Evolutionary conservation across 352 stramenopile genomes (phyloP).

Genomic region (Blastocystis sp.): DNA sequence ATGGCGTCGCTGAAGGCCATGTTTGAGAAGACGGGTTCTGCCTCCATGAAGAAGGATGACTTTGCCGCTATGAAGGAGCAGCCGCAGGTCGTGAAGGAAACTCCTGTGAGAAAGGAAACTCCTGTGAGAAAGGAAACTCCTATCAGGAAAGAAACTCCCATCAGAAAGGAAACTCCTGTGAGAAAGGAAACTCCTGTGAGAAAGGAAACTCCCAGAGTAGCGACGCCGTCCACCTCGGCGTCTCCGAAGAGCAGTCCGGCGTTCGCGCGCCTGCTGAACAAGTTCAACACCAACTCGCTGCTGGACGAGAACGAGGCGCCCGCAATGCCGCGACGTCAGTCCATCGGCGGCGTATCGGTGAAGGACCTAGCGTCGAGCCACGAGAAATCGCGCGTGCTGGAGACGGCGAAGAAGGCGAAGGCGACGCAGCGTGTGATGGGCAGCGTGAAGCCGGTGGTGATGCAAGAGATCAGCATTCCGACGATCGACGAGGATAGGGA

Average conservation of each 20-base stretch:
- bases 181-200: background rate
- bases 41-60: background rate
- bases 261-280: slow-evolving; percentile 14
- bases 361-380: slow-evolving; percentile 36
- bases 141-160: background rate
- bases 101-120: background rate
- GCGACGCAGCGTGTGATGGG: background rate
- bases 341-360: slow-evolving; percentile 26
- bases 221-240: background rate
- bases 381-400: slow-evolving; percentile 1
- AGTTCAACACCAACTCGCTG: background rate
- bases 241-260: background rate
- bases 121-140: background rate
- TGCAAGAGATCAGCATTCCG: slow-evolving; percentile 35
- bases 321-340: slow-evolving; percentile 47
- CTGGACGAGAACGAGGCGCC: background rate
- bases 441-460: slow-evolving; percentile 39
- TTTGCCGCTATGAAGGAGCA: background rate
- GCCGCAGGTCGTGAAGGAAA: background rate
- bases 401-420: background rate
- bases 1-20: slow-evolving; percentile 41
- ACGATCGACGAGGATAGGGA: slow-evolving; percentile 55
- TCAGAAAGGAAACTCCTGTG: background rate
- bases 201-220: background rate
- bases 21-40: slow-evolving; percentile 16